Evolutionary conservation across 768 basidiomycete species (phyloP).

Genomic region (Sarcomyxa edulis): DNA sequence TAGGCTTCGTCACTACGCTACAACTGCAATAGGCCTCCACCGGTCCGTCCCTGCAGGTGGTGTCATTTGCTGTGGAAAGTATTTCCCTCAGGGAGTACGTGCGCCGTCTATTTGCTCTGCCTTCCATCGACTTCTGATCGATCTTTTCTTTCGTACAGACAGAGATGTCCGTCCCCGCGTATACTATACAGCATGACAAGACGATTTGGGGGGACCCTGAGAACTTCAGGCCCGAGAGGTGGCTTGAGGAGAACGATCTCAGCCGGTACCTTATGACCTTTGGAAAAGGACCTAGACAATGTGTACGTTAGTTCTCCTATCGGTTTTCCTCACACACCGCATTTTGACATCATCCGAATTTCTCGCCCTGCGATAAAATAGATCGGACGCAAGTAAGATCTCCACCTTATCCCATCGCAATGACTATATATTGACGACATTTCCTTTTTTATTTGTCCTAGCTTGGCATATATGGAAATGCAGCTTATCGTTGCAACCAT

Average conservation of each 20-base stretch:
- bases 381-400: constrained; percentile 19
- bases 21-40: constrained; percentile 30
- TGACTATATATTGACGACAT: constrained; percentile 4
- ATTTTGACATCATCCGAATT: neutral
- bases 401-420: neutral
- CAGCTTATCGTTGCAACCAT: constrained; percentile 18
- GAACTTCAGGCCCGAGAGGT: constrained; percentile 29
- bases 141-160: constrained; percentile 13
- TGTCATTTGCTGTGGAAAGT: constrained; percentile 15
- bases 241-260: constrained; percentile 22
- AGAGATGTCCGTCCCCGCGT: constrained; percentile 28
- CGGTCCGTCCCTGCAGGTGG: constrained; percentile 24
- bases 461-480: constrained; percentile 24
- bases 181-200: constrained; percentile 24
- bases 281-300: constrained; percentile 25
- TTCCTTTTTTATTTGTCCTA: constrained; percentile 7
- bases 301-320: constrained; percentile 14
- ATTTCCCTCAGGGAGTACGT: constrained; percentile 25
- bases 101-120: constrained; percentile 4
- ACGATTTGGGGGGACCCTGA: constrained; percentile 27
- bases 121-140: neutral
- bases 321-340: neutral
- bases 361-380: too few relatives aligned
- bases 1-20: constrained; percentile 27
- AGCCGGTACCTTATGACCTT: constrained; percentile 23